A percentile compares a stretch with the other conserved stretches of the same genome.
Evolutionary conservation across 2,329 filamentous ascomycete genomes (phyloP).

Genomic region (Xylariomycetidae sp.): DNA sequence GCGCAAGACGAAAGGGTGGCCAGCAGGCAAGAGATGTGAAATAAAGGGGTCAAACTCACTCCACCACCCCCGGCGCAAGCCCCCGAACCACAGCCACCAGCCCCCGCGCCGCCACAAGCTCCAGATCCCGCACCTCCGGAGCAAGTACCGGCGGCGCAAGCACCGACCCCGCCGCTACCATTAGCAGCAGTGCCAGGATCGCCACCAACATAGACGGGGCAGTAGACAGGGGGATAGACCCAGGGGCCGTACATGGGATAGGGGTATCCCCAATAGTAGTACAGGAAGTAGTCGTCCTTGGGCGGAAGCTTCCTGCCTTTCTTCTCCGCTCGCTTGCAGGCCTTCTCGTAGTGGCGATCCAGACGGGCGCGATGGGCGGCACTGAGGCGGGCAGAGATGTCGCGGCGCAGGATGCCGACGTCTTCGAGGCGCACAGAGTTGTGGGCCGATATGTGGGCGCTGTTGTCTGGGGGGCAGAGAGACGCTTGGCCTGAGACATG

Average conservation of each 20-base stretch:
- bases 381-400: constrained; percentile 36
- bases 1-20: too few relatives aligned
- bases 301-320: constrained; percentile 45
- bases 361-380: constrained; percentile 29
- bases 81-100: constrained; percentile 15
- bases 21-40: too few relatives aligned
- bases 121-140: constrained; percentile 32
- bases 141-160: constrained; percentile 46
- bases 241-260: constrained; percentile 44
- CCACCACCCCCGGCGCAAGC: constrained; percentile 9
- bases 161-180: constrained; percentile 33
- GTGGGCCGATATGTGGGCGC: constrained; percentile 70
- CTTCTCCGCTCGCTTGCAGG: constrained; percentile 43
- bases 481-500: constrained; percentile 43
- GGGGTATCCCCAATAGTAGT: constrained; percentile 48
- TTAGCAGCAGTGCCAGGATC: constrained; percentile 32
- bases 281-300: constrained; percentile 40
- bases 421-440: constrained; percentile 50
- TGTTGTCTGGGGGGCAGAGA: constrained; percentile 50
- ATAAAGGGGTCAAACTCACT: not conserved
- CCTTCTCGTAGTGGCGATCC: constrained; percentile 54
- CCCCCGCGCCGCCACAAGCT: constrained; percentile 33
- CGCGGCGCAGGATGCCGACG: constrained; percentile 28
- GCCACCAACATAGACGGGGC: constrained; percentile 16
- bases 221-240: constrained; percentile 34